Conservation (phyloP, 2,329 filamentous ascomycete genomes). For the Neofusicoccum cordaticola region DNA sequence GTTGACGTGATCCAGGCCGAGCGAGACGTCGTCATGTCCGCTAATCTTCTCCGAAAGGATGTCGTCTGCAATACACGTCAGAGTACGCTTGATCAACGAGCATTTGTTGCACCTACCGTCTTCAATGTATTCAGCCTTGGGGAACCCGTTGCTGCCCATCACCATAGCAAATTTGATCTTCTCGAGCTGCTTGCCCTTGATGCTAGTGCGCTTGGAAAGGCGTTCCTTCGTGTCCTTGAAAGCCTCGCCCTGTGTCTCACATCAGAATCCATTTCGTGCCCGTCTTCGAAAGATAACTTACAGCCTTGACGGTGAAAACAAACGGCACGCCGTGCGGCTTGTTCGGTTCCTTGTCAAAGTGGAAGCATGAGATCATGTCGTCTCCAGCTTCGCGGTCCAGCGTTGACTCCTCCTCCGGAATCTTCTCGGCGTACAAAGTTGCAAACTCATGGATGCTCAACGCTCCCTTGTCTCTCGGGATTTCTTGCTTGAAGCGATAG, state of each 20-base stretch:
- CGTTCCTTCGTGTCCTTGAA: slow-evolving; percentile 93
- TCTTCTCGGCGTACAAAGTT: slow-evolving; percentile 73
- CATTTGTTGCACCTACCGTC: slow-evolving; percentile 67
- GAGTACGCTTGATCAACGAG: slow-evolving; percentile 12
- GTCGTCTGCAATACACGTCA: slow-evolving; percentile 37
- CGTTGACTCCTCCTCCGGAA: slow-evolving; percentile 64
- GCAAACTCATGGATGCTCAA: slow-evolving; percentile 83
- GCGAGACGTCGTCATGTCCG: slow-evolving; percentile 33
- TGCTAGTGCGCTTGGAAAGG: slow-evolving; percentile 85
- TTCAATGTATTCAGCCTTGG: slow-evolving; percentile 76
- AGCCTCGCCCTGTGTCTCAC: slow-evolving; percentile 62
- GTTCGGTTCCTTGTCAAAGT: slow-evolving; percentile 86
- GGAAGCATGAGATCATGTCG: slow-evolving; percentile 52
- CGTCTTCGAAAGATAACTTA: slow-evolving; percentile 43
- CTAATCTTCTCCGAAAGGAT: slow-evolving; percentile 44
- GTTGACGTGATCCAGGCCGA: slow-evolving; percentile 61
- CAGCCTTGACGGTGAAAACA: slow-evolving; percentile 79
- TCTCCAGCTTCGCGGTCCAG: slow-evolving; percentile 40
- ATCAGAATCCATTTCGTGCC: not conserved
- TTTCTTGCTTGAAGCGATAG: slow-evolving; percentile 79
- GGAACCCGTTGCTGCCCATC: slow-evolving; percentile 58
- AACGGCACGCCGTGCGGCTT: slow-evolving; percentile 88
- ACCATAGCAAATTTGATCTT: slow-evolving; percentile 96
- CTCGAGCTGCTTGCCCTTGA: slow-evolving; percentile 97
- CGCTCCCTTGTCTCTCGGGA: slow-evolving; percentile 69